Evolutionary conservation across 805 yeast genomes (phyloP), one percentile per base, ranked within the genome.

Genomic region (Candida chauliodis): DNA sequence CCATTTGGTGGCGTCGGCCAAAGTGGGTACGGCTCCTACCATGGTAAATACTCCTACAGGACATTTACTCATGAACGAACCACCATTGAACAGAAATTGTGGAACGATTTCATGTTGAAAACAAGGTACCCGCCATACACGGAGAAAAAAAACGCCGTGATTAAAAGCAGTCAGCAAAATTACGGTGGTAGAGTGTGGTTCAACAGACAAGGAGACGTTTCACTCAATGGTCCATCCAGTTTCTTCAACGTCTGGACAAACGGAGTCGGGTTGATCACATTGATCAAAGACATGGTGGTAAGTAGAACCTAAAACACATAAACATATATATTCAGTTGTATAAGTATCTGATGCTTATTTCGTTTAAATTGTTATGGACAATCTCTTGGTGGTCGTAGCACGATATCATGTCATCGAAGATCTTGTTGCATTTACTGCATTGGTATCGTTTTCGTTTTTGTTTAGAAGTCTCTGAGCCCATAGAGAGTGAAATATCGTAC

Each of bases 1-100:
- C 97, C 97, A 18, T 91, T 90, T 61, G 98, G 98, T 23, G 98
- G 98, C 17, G 64, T 90, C 40, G 96, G 97, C 10, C 56, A 56
- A 11, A 86, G 96, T 0, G 98, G 98, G 1, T 65, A 68, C 41
- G 97, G 97, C 8, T 63, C 73, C 23, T 89, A 88, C 61, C 96
- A 89, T 55, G 96, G 96, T 3, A 62, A 60, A 44, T 70, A 40
- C 25, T 53, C 60, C 1, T 69, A 52, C 59, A 49, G 59, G 22
- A 69, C 84, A n/a, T 90, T 90, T 53, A 75, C 88, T 2, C 95
- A 86, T 57, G 76, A 76, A 53, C 74, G 95, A 50, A 75, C 89
- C 0, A 66, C 80, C 2, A 55, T 85, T 47, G 73, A 69, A 34
- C 86, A 83, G 55, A 80, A 83, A 11, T 71, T 69, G 42, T 79